Evolutionary conservation across 192 early-diverging fungal genomes (phyloP), one percentile per base, ranked within the genome.

Genomic region (Coemansia interrupta): DNA sequence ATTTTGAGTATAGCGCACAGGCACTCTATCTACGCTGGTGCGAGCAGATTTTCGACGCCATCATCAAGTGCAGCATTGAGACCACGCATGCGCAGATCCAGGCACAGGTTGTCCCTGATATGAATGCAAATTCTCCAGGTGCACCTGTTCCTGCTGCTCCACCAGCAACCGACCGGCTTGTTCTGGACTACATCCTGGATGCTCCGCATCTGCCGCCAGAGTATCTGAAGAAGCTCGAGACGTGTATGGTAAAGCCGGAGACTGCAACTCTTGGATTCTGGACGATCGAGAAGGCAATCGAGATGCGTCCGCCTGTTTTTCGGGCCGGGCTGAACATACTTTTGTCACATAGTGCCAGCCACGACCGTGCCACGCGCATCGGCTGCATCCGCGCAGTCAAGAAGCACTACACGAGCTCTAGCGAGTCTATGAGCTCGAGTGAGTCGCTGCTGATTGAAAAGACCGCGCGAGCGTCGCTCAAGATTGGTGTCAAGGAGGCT

Each of bases 1-100:
- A 19, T 0, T 23, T 17, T 46, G 49, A 68, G 32, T 53, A 45
- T 46, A 64, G 61, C 20, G 42, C 56, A 15, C 48, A 72, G 23
- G 56, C 69, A 14, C 54, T 78, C 36, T 78, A 78, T 36, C n/a
- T 68, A 32, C 52, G 36, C 50, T 78, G 75, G 75, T 65, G 69
- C 47, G 65, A 65, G 29, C 58, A 61, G 29, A 72, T 78, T 3
- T 65, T 78, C 46, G 69, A 61, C 19, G 58, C 68, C 23, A 48
- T 78, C 1, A 54, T 78, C 20, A 46, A 56, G 15, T 38, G 41
- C 28, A 59, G 60, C 30, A 60, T 68, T 4, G 62, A 61, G 3
- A 22, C 50, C 14, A 63, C 53, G 56, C 51, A 50, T 19, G 54
- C 38, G 29, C 61, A 59, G 18, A 46, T 46, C 36, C 30, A 47